Percentiles rank a stretch among this genome's conserved stretches.
Conservation (phyloP, 106 monocot species). For the Dendrobium huoshanense region DNA sequence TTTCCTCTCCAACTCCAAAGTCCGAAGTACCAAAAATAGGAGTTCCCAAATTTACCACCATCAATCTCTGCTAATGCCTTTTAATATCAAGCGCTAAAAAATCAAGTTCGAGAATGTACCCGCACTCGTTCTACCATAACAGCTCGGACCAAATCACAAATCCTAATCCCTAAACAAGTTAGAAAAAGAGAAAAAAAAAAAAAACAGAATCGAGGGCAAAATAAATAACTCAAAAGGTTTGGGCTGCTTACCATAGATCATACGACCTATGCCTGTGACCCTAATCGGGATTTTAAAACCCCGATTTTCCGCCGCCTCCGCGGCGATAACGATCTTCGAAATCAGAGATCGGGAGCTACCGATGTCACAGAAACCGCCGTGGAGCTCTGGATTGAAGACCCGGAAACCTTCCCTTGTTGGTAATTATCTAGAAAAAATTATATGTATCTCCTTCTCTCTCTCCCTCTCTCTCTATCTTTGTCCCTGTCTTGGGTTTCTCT, state of each 20-base stretch:
- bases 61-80: not conserved
- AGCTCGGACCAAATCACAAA: not conserved
- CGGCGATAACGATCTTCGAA: constrained; percentile 2
- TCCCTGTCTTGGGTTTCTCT: not conserved
- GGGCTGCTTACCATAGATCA: constrained; percentile 7
- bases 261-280: not conserved
- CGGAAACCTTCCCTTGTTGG: not conserved
- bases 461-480: no score
- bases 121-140: not conserved
- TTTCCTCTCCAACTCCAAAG: not conserved
- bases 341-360: constrained; percentile 3
- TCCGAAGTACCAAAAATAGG: not conserved
- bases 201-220: constrained; percentile 1
- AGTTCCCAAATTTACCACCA: not conserved
- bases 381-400: not conserved
- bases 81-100: not conserved
- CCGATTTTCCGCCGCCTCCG: not conserved
- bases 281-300: not conserved
- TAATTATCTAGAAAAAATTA: not conserved
- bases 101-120: not conserved
- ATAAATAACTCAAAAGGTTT: not conserved
- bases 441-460: not conserved
- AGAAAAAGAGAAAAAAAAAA: not conserved
- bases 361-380: not conserved
- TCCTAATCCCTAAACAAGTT: not conserved